Evolutionary conservation across 2,329 filamentous ascomycete species (phyloP).

Genomic region (Fusarium sp.): DNA sequence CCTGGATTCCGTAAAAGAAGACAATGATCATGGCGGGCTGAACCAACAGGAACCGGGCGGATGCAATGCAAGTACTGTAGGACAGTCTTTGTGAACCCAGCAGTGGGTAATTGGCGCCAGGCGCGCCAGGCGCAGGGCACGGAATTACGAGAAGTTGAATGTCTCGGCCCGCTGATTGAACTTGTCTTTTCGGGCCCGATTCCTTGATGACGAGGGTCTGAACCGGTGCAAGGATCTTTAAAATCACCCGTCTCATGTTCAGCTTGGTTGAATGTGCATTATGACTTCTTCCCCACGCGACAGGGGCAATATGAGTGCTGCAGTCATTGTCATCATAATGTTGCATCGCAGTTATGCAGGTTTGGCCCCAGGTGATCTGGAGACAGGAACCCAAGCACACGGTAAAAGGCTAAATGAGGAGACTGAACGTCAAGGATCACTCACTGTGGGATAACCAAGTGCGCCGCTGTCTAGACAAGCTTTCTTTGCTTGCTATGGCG

Average conservation of each 20-base stretch:
- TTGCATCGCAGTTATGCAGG: constrained; percentile 11
- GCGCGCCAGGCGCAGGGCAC: constrained; percentile 35
- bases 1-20: constrained; percentile 10
- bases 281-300: constrained; percentile 23
- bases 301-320: constrained; percentile 16
- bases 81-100: constrained; percentile 1
- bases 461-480: neutral
- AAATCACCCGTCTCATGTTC: constrained; percentile 18
- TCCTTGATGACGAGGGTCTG: constrained; percentile 13
- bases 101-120: constrained; percentile 23
- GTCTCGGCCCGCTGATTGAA: constrained; percentile 19
- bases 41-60: constrained; percentile 14
- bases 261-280: constrained; percentile 15
- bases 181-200: constrained; percentile 13
- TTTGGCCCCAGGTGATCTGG: constrained; percentile 7
- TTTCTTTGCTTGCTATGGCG: constrained; percentile 4
- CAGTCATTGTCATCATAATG: constrained; percentile 21
- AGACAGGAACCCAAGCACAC: neutral
- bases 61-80: constrained; percentile 5
- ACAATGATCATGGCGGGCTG: constrained; percentile 11
- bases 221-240: constrained; percentile 3
- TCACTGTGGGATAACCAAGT: neutral
- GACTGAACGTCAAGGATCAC: neutral
- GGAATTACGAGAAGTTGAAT: constrained; percentile 11
- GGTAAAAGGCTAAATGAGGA: neutral